Base-by-base conservation (phyloP, 352 stramenopile genomes). In the Pythium diclinum region DNA sequence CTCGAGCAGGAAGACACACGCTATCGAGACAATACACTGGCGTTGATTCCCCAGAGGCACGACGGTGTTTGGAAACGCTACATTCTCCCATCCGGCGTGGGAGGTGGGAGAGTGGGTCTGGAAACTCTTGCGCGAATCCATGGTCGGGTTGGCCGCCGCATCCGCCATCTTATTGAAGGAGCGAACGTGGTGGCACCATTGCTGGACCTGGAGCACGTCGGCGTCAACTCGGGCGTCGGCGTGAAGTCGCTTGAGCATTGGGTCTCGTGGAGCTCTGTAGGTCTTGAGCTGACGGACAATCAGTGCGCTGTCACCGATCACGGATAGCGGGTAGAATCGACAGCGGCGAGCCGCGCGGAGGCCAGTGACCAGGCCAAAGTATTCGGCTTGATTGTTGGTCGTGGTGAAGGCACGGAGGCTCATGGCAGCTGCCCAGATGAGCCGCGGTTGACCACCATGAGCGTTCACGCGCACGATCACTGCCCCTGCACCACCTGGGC, bases 341-440 rank as follows among this genome's bases (percentile, higher is more conserved):
- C 32, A 21, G 4, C 16, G 4, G 16, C 5, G 6, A 3, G 55
- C 55, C 3, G 9, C 13, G 10, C 21, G 10, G 11, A 52, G 38
- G 14, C 55, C 55, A 19, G 21, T 61, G 3, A 21, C 28, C 7
- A 61, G 36, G 13, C 34, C 55, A 7, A 19, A 16, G 32, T 52
- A 61, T 19, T 61, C 55, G 4, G 55, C 38, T 21, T 32, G 21
- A 19, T 61, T 61, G 55, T 61, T 61, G 4, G 55, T 61, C 3
- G 38, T 61, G 2, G 53, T 46, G 16, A 3, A 32, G 10, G 14
- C 9, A 23, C 4, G 10, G 25, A 38, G 25, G 21, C 21, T 38
- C 49, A 56, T 56, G 3, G 49, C 21, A 17, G 49, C 49, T 9
- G 13, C 14, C 49, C 49, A 56, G 8, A n/a, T 14, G 19, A 56